Conservation (phyloP, 257 asterid species). For the Fraxinus quadrangulata region DNA sequence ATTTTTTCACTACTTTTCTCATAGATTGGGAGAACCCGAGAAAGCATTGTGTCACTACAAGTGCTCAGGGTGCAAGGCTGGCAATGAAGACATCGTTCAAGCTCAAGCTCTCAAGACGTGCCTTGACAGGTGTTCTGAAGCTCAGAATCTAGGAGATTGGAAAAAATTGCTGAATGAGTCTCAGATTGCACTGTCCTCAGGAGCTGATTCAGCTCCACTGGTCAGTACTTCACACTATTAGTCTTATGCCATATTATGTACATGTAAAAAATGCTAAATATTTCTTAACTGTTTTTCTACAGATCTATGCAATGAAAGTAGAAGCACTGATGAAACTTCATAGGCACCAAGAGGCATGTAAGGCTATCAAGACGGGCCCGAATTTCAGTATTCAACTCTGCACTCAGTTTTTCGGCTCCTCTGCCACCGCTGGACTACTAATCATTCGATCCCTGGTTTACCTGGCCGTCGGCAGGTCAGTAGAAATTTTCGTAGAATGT, state of each 20-base stretch:
- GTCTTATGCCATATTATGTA: background rate
- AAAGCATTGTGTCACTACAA: slow-evolving; percentile 50
- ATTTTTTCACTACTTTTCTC: background rate
- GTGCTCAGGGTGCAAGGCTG: slow-evolving; percentile 47
- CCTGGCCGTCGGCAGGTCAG: slow-evolving; percentile 59
- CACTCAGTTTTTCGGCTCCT: slow-evolving; percentile 41
- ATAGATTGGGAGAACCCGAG: slow-evolving; percentile 63
- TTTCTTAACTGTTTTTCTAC: background rate
- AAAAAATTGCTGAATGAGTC: slow-evolving; percentile 37
- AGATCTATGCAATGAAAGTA: slow-evolving; percentile 62
- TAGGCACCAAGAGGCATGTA: slow-evolving; percentile 59
- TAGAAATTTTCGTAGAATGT: background rate
- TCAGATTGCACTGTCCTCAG: slow-evolving; percentile 38
- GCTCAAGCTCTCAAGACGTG: slow-evolving; percentile 46
- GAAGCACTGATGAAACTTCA: slow-evolving; percentile 57
- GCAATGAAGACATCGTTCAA: slow-evolving; percentile 36
- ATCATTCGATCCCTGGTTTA: slow-evolving; percentile 45
- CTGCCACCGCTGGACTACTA: slow-evolving; percentile 38
- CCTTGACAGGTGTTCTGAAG: slow-evolving; percentile 35
- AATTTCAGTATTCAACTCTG: slow-evolving; percentile 29
- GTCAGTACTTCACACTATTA: slow-evolving; percentile 25
- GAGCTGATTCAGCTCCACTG: slow-evolving; percentile 71
- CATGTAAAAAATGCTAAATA: background rate
- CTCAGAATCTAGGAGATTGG: slow-evolving; percentile 49
- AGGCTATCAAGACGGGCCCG: slow-evolving; percentile 33